Conservation (phyloP, 1,284 basidiomycete species). For the Phellinidium pouzarii region DNA sequence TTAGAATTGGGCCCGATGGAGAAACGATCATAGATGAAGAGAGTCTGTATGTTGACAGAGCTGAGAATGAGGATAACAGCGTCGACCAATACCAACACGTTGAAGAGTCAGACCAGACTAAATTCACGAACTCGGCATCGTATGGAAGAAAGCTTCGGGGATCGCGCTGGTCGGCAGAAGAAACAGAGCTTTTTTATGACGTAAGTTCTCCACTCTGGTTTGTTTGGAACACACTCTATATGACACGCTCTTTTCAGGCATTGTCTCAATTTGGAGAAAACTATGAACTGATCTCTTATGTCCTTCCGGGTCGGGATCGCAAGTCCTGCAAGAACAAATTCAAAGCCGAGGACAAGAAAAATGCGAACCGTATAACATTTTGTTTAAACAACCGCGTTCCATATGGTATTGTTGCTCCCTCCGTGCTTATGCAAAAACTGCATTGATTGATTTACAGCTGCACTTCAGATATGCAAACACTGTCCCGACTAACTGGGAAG, state of each 20-base stretch:
- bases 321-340: conserved; percentile 90
- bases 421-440: conserved; percentile 5
- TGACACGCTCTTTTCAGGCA: no score
- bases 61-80: conserved; percentile 44
- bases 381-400: conserved; percentile 62
- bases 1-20: conserved; percentile 75
- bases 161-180: conserved; percentile 77
- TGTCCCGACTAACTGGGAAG: conserved; percentile 71
- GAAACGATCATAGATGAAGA: conserved; percentile 78
- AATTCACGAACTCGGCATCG: conserved; percentile 81
- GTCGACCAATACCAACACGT: conserved; percentile 70
- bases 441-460: background rate
- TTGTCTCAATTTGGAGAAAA: conserved; percentile 86
- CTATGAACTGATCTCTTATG: conserved; percentile 83
- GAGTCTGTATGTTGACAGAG: conserved; percentile 67
- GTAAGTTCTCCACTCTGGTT: conserved; percentile 37
- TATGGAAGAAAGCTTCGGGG: conserved; percentile 72
- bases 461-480: conserved; percentile 52
- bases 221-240: background rate
- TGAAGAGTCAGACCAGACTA: conserved; percentile 75
- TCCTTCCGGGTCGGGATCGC: conserved; percentile 80
- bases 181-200: conserved; percentile 81
- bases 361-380: conserved; percentile 60
- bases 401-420: conserved; percentile 44
- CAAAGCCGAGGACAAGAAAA: conserved; percentile 78